Conservation (phyloP, 306 rosid species). For the Begonia masoniana region DNA sequence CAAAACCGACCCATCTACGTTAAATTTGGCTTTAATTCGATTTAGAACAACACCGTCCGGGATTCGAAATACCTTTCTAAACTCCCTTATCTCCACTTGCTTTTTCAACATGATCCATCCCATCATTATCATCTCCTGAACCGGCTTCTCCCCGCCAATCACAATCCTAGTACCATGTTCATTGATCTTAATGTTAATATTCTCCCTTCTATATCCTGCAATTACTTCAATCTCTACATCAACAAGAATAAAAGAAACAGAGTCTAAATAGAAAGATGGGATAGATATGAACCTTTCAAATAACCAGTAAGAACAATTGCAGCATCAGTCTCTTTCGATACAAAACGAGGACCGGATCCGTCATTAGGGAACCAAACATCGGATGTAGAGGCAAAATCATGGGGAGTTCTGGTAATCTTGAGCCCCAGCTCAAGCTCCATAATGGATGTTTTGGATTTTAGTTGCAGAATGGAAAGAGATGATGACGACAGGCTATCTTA, state of each 20-base stretch:
- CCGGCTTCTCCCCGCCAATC: conserved; percentile 43
- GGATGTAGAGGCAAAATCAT: conserved; percentile 27
- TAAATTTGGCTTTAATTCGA: conserved; percentile 47
- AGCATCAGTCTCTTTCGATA: conserved; percentile 37
- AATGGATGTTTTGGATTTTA: not conserved
- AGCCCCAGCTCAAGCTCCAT: conserved; percentile 72
- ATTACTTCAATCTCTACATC: conserved; percentile 8
- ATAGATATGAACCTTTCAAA: conserved; percentile 39
- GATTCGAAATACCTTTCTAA: conserved; percentile 44
- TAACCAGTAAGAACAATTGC: conserved; percentile 53
- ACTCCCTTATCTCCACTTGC: conserved; percentile 33
- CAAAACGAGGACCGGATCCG: conserved; percentile 29
- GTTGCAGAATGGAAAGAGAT: not conserved
- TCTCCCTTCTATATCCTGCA: conserved; percentile 52
- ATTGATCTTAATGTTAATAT: conserved; percentile 41
- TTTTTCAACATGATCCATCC: conserved; percentile 46
- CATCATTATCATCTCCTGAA: conserved; percentile 46
- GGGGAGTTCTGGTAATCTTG: conserved; percentile 41
- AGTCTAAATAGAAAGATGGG: not conserved
- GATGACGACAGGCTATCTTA: not conserved
- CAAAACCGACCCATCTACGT: conserved; percentile 36
- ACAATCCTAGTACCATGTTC: conserved; percentile 47
- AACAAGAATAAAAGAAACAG: not conserved
- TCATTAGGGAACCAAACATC: conserved; percentile 33
- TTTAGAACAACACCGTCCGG: conserved; percentile 55